These are phyloP conservation scores for Microsporum audouinii DNA, from an alignment of 2,329 filamentous ascomycete genomes.

Conservation along the genomic window DNA sequence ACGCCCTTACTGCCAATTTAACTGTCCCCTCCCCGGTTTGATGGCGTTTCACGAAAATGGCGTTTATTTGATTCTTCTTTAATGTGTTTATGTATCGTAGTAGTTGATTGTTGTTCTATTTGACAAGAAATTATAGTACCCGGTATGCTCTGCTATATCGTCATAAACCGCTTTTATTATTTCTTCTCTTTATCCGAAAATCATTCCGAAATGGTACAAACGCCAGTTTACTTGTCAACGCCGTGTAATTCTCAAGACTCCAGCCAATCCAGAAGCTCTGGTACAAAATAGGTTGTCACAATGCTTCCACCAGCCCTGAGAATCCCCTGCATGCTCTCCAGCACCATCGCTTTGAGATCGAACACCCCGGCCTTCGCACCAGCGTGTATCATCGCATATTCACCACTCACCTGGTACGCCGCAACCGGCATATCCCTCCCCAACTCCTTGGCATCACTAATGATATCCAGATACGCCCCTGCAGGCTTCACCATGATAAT, in stretches of 20 bases:
- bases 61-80: not conserved
- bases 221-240: not conserved
- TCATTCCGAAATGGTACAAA: not conserved
- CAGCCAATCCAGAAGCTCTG: slow-evolving; percentile 59
- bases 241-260: not conserved
- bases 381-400: slow-evolving; percentile 96
- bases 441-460: slow-evolving; percentile 90
- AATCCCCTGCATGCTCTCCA: slow-evolving; percentile 89
- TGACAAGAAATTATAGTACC: not conserved
- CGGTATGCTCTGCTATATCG: not conserved
- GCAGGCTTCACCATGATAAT: slow-evolving; percentile 99
- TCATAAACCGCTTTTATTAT: not conserved
- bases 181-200: not conserved
- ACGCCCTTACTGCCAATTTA: not conserved
- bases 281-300: slow-evolving; percentile 87
- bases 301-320: slow-evolving; percentile 86
- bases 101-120: not conserved
- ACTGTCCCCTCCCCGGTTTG: not conserved
- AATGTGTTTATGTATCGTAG: slow-evolving; percentile 2
- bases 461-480: slow-evolving; percentile 91
- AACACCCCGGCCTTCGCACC: slow-evolving; percentile 94
- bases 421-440: slow-evolving; percentile 85
- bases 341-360: slow-evolving; percentile 85
- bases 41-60: not conserved
- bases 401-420: slow-evolving; percentile 92